Evolutionary conservation across 2,329 filamentous ascomycete species (phyloP).

Genomic region (Fusarium sp.): DNA sequence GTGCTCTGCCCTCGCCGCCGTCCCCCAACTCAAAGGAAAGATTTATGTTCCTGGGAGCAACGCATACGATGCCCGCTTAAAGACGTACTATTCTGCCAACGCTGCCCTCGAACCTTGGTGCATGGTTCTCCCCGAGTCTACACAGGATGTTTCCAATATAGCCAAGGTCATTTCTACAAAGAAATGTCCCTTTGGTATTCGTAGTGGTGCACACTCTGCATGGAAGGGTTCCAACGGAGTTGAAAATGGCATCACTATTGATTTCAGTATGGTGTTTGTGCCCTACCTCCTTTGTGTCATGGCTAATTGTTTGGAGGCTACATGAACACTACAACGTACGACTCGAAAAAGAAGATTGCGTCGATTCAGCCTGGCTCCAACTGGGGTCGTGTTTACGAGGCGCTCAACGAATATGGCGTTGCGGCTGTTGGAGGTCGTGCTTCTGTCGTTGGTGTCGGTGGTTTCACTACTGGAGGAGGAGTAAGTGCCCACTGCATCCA

Average conservation of each 20-base stretch:
- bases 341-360: conserved; percentile 42
- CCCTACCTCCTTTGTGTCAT: no score
- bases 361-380: conserved; percentile 52
- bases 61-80: conserved; percentile 36
- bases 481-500: conserved; percentile 11
- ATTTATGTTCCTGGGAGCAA: conserved; percentile 30
- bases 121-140: conserved; percentile 41
- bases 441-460: conserved; percentile 46
- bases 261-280: conserved; percentile 29
- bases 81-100: conserved; percentile 46
- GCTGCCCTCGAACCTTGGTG: conserved; percentile 44
- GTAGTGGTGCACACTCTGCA: conserved; percentile 47
- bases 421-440: conserved; percentile 57
- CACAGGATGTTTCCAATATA: conserved; percentile 39
- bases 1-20: conserved; percentile 37
- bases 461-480: conserved; percentile 43
- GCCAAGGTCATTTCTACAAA: conserved; percentile 31
- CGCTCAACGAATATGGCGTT: conserved; percentile 47
- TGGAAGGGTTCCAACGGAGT: conserved; percentile 45
- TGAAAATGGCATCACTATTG: conserved; percentile 43
- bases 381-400: conserved; percentile 50
- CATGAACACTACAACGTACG: conserved; percentile 47
- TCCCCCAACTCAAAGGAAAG: conserved; percentile 37
- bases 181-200: conserved; percentile 45
- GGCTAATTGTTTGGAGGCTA: conserved; percentile 8